These are phyloP conservation scores for Exsudoporus frostii DNA, from an alignment of 768 basidiomycete species.

Conservation along the genomic window DNA sequence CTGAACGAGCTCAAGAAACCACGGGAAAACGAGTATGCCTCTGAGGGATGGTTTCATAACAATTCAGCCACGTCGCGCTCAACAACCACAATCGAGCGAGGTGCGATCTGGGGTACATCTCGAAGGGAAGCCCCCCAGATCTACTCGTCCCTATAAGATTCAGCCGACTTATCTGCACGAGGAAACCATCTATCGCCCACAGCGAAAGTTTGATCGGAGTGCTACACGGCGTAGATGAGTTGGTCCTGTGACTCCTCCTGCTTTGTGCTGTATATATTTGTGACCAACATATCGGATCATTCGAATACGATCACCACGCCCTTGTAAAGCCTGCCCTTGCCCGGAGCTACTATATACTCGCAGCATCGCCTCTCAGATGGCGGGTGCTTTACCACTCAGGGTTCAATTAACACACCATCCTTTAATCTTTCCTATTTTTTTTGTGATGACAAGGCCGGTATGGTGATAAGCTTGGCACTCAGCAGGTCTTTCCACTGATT, in stretches of 20 bases:
- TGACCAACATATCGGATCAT: background rate
- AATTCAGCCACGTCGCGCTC: background rate
- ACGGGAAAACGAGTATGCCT: too few relatives aligned
- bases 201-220: background rate
- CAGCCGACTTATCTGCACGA: background rate
- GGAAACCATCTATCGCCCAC: background rate
- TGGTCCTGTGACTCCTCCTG: background rate
- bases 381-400: background rate
- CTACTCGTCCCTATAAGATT: background rate
- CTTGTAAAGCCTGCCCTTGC: background rate
- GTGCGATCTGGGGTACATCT: background rate
- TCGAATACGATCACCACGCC: background rate
- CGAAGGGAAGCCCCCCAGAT: background rate
- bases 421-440: background rate
- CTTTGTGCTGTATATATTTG: background rate
- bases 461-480: background rate
- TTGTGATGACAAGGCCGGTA: background rate
- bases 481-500: too few relatives aligned
- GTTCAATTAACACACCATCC: background rate
- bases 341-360: background rate
- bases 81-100: background rate
- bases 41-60: background rate
- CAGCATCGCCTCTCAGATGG: background rate
- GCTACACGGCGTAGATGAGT: background rate
- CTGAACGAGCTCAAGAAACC: too few relatives aligned